Percentiles rank a stretch among this genome's conserved stretches.
phyloP scores from a whole-genome alignment of 371 early-diverging fungal genomes.

The Lichtheimia hyalospora region DNA sequence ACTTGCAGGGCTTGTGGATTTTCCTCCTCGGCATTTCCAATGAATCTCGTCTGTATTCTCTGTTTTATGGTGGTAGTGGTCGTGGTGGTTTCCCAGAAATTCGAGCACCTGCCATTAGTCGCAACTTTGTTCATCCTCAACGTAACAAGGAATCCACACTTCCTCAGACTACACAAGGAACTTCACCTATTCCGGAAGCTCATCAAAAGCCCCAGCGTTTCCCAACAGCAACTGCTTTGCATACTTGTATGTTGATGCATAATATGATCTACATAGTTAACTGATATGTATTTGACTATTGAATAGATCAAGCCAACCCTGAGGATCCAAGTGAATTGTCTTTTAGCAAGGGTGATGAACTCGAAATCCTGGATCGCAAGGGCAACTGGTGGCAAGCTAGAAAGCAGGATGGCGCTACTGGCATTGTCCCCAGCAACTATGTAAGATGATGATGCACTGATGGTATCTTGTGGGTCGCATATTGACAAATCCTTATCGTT shows the following conservation, averaged over 20 bases:
- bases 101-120: conserved; percentile 14
- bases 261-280: not conserved
- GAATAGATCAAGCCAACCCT: conserved; percentile 72
- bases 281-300: conserved; percentile 4
- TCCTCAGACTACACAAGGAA: not conserved
- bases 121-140: conserved; percentile 8
- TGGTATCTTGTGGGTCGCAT: no score
- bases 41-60: conserved; percentile 54
- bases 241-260: conserved; percentile 23
- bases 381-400: conserved; percentile 97
- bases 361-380: conserved; percentile 85
- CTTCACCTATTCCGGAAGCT: conserved; percentile 8
- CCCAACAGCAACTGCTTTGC: conserved; percentile 29
- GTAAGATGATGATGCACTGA: conserved; percentile 11
- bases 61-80: conserved; percentile 25
- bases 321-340: conserved; percentile 92
- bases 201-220: conserved; percentile 11
- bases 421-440: conserved; percentile 95
- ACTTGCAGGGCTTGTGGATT: conserved; percentile 63
- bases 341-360: conserved; percentile 79
- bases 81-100: conserved; percentile 9
- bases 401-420: conserved; percentile 75
- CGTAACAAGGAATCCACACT: conserved; percentile 8
- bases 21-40: conserved; percentile 71
- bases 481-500: no score